These are phyloP conservation scores for Vicia sativa DNA, from an alignment of 306 rosid genomes.

Conservation along the genomic window DNA sequence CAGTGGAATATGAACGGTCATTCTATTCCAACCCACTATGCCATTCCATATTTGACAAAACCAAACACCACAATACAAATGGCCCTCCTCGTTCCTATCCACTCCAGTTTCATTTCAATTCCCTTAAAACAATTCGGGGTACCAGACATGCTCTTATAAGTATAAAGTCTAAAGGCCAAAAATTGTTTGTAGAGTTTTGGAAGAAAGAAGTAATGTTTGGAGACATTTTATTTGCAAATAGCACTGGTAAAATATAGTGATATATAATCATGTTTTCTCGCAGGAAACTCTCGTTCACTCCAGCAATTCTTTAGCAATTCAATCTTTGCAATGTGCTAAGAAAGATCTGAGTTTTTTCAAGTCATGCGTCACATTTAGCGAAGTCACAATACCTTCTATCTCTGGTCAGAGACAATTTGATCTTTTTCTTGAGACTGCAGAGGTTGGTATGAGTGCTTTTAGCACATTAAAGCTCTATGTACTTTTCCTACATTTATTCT, in stretches of 20 bases:
- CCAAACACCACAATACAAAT: background rate
- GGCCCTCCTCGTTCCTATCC: background rate
- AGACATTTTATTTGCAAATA: slow-evolving; percentile 20
- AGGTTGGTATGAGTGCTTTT: slow-evolving; percentile 65
- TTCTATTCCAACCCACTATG: background rate
- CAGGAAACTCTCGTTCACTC: slow-evolving; percentile 91
- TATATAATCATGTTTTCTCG: slow-evolving; percentile 43
- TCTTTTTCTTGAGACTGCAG: slow-evolving; percentile 89
- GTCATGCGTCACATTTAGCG: slow-evolving; percentile 86
- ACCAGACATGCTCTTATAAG: background rate
- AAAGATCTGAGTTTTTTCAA: slow-evolving; percentile 62
- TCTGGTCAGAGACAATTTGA: slow-evolving; percentile 67
- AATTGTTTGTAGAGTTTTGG: slow-evolving; percentile 14
- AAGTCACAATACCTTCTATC: slow-evolving; percentile 89
- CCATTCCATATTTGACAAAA: background rate
- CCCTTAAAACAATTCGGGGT: background rate
- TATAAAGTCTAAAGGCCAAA: slow-evolving; percentile 7
- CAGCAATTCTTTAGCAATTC: slow-evolving; percentile 75
- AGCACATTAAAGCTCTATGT: slow-evolving; percentile 3
- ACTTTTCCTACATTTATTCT: slow-evolving; percentile 22
- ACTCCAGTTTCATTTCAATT: slow-evolving; percentile 5
- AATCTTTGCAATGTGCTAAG: slow-evolving; percentile 59
- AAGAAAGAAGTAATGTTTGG: slow-evolving; percentile 7
- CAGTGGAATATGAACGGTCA: background rate
- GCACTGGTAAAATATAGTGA: slow-evolving; percentile 33